Conservation (phyloP, 208 protist genomes). For the Trypanosomatidae sp. region DNA sequence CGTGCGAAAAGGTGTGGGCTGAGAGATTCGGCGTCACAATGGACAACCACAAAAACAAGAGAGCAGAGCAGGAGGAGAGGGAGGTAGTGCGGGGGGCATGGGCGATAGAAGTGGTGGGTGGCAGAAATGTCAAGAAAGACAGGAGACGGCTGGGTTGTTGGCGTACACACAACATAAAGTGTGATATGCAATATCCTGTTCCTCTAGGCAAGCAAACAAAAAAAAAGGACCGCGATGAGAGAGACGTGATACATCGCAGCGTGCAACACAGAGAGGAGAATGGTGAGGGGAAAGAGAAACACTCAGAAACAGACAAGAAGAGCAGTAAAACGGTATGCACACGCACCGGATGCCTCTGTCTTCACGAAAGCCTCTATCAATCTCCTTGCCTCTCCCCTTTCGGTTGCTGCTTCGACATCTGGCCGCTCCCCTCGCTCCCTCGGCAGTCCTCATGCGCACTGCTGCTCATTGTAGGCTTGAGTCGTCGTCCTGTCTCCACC, state of each 20-base stretch:
- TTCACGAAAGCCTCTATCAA: not conserved
- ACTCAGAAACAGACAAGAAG: not conserved
- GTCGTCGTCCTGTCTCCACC: not conserved
- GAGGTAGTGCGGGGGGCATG: not conserved
- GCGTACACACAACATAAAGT: not conserved
- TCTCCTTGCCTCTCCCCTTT: not conserved
- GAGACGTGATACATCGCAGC: not conserved
- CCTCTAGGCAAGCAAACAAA: not conserved
- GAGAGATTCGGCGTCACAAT: not conserved
- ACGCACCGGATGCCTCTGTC: not conserved
- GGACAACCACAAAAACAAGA: constrained; percentile 9
- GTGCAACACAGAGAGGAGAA: not conserved
- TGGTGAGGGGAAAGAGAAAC: not conserved
- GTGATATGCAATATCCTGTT: not conserved
- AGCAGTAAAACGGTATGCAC: not conserved
- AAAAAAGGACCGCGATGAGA: not conserved
- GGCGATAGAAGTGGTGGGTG: not conserved
- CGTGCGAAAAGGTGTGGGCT: not conserved
- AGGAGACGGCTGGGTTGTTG: no score
- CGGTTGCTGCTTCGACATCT: not conserved
- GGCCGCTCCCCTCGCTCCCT: not conserved
- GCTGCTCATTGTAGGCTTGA: not conserved
- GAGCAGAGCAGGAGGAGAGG: constrained; percentile 1
- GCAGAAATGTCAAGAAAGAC: not conserved
- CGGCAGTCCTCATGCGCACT: not conserved